phyloP scores from a whole-genome alignment of 306 rosid species.

The Pueraria montana region DNA sequence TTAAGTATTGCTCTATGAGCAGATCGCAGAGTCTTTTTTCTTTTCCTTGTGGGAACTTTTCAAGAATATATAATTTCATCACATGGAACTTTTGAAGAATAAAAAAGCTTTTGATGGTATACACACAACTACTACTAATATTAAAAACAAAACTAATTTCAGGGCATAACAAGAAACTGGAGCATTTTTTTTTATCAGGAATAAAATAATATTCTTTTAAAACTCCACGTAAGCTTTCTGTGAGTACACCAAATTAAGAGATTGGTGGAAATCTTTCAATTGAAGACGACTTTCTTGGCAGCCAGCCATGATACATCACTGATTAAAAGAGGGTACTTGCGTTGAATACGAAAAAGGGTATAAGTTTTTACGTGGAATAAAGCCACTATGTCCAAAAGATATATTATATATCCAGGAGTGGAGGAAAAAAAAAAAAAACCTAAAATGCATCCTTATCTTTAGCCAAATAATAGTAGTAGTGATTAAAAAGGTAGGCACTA shows the following conservation, averaged over 20 bases:
- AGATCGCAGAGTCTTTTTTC: not conserved
- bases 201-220: not conserved
- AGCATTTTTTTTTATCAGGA: not conserved
- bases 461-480: not conserved
- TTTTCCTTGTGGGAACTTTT: not conserved
- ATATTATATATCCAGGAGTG: not conserved
- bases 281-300: conserved; percentile 1
- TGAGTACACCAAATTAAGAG: not conserved
- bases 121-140: not conserved
- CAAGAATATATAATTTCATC: not conserved
- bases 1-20: not conserved
- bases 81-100: not conserved
- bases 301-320: not conserved
- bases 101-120: not conserved
- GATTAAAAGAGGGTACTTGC: conserved; percentile 22
- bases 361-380: conserved; percentile 4
- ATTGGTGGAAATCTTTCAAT: conserved; percentile 5
- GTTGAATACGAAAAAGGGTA: not conserved
- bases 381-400: conserved; percentile 10
- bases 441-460: conserved; percentile 33
- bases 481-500: conserved; percentile 15
- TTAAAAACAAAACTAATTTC: not conserved
- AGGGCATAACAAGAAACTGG: not conserved
- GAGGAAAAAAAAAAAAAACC: not conserved
- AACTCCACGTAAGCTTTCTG: not conserved